A percentile compares a stretch with the other conserved stretches of the same genome.
These are phyloP conservation scores for Pestalotiopsis sp. DNA, from an alignment of 2,329 filamentous ascomycete species.

Conservation along the genomic window DNA sequence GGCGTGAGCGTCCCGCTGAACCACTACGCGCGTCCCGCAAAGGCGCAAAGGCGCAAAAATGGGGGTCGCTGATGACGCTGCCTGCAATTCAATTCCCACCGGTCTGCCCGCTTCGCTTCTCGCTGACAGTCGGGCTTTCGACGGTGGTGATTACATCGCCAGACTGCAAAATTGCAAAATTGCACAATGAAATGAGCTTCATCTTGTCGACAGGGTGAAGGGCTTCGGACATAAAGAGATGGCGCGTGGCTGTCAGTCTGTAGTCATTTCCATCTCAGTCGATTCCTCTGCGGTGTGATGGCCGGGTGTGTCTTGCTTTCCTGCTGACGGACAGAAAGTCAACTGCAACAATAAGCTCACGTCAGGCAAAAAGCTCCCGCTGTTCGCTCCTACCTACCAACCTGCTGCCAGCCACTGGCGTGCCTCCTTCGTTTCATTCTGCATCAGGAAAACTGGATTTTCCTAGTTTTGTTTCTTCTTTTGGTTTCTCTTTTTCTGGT, in stretches of 20 bases:
- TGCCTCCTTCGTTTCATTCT: constrained; percentile 1
- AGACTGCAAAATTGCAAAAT: not conserved
- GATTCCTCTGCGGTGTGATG: not conserved
- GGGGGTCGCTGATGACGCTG: not conserved
- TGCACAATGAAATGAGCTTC: not conserved
- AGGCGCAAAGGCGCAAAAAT: not conserved
- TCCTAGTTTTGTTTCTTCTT: not conserved
- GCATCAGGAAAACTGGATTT: constrained; percentile 3
- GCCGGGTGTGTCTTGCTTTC: not conserved
- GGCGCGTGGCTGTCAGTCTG: not conserved
- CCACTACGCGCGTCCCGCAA: constrained; percentile 2
- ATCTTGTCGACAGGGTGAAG: not conserved
- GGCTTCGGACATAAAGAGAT: not conserved
- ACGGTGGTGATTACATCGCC: not conserved
- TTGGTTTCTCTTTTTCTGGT: not conserved
- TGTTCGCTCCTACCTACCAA: not conserved
- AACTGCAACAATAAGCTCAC: not conserved
- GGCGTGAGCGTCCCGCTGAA: not conserved
- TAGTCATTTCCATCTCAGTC: not conserved
- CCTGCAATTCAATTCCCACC: not conserved
- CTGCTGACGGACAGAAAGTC: not conserved
- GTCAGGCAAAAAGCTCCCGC: not conserved
- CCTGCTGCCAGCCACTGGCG: not conserved
- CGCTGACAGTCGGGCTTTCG: not conserved
- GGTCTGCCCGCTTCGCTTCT: not conserved